These are phyloP conservation scores for Cryptococcus depauperatus DNA, from an alignment of 1,284 basidiomycete species.

Conservation along the genomic window DNA sequence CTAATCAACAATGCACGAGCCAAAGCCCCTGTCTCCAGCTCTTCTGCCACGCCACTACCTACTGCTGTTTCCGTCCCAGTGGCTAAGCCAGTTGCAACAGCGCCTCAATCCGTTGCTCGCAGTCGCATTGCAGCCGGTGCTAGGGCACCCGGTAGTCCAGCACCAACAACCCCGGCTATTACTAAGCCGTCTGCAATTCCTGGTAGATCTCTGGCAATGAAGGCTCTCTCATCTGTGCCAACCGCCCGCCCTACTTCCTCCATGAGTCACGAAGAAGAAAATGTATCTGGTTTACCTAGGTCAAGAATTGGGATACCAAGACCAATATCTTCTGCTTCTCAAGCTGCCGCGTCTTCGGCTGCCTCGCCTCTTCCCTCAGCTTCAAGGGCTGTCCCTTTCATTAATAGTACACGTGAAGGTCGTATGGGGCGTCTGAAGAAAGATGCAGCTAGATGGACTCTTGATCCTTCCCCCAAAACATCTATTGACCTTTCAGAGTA, in stretches of 20 bases:
- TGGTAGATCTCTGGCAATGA: slow-evolving; percentile 38
- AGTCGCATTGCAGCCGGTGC: slow-evolving; percentile 1
- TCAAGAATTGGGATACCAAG: slow-evolving; percentile 19
- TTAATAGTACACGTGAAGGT: slow-evolving; percentile 60
- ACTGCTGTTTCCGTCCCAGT: slow-evolving; percentile 12
- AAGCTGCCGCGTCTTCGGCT: slow-evolving; percentile 17
- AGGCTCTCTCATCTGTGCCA: slow-evolving; percentile 33
- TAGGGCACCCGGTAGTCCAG: slow-evolving; percentile 16
- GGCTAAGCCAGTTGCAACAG: slow-evolving; percentile 21
- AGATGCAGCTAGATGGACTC: slow-evolving; percentile 72
- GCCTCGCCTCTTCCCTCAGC: slow-evolving; percentile 17
- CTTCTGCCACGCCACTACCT: slow-evolving; percentile 10
- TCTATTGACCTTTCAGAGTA: slow-evolving; percentile 72
- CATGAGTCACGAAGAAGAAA: slow-evolving; percentile 19
- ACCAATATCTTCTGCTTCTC: slow-evolving; percentile 23
- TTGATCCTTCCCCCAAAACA: slow-evolving; percentile 59
- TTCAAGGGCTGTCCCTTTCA: slow-evolving; percentile 52
- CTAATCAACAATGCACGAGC: slow-evolving; percentile 63
- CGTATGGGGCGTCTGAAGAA: slow-evolving; percentile 68
- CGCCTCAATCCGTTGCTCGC: slow-evolving; percentile 6
- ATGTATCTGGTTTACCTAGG: slow-evolving; percentile 23
- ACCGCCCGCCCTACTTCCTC: slow-evolving; percentile 25
- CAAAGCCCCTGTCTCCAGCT: slow-evolving; percentile 17
- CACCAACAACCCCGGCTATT: slow-evolving; percentile 13
- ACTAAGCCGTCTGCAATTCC: slow-evolving; percentile 21